Evolutionary conservation across 2,329 filamentous ascomycete species (phyloP), one percentile per base, ranked within the genome.

Genomic region (Parastagonospora avenae): DNA sequence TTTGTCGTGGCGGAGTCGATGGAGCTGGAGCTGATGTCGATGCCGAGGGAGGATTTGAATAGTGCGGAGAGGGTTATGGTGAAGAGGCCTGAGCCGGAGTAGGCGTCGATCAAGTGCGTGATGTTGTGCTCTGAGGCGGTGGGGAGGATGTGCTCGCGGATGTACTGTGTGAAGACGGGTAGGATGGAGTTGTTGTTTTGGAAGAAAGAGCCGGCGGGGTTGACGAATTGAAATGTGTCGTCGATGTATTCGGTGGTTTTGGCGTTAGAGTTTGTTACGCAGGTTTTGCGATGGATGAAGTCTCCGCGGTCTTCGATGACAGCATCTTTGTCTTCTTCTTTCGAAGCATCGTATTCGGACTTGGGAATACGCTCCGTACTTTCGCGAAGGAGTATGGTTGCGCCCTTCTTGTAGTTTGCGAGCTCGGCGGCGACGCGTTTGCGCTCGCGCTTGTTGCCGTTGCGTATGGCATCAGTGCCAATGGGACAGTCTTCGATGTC

Each of bases 181-280:
- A 99, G 87, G 75, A 99, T 97, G 48, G 92, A 95, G 80, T 97
- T 97, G 83, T 99, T 99, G 82, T 99, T 99, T 72, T 99, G 94
- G 84, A 99, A 99, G 79, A 99, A 99, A 45, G 91, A 86, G 52
- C 92, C 92, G 9, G 94, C 94, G 2, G 90, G 91, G 77, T 96
- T 97, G 72, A 87, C 87, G 77, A 99, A 96, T 68, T 87, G 80
- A 78, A 89, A 94, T 12, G 37, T 39, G 73, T 86, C 78, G 68
- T 88, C 91, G 56, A 99, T 84, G 76, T 95, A 97, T 74, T 99
- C 94, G 28, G 89, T 92, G 3, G 90, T 87, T 43, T 82, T 89
- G 58, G 84, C 88, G 60, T 93, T 96, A 72, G 86, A 85, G 76
- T 97, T 87, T 4, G 92, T 96, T 61, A 96, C 85, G 79, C 91